Percentiles rank a stretch among this genome's conserved stretches.
Evolutionary conservation across 495 filamentous ascomycete genomes (phyloP).

Genomic region (Staphylotrichum tortipilum): DNA sequence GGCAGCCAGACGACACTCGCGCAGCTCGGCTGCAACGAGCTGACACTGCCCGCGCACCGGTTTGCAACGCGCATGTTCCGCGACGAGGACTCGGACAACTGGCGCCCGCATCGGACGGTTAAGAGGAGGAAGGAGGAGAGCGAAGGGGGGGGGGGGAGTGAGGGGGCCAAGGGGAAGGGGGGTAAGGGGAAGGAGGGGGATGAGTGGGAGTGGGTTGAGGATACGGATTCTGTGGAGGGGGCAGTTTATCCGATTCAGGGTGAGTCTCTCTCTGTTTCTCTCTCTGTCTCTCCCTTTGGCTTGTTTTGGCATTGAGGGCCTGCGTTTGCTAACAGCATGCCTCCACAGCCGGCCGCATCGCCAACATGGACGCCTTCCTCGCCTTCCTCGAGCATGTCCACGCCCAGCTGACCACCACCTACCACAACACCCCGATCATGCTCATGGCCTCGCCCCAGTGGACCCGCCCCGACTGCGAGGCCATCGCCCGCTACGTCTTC

Average conservation of each 20-base stretch:
- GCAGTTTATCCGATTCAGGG: constrained; percentile 76
- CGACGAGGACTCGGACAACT: constrained; percentile 68
- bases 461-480: constrained; percentile 73
- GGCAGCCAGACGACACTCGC: constrained; percentile 90
- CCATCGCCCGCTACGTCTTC: constrained; percentile 83
- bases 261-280: constrained; percentile 9
- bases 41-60: constrained; percentile 73
- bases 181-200: constrained; percentile 17
- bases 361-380: constrained; percentile 83
- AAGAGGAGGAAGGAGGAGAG: constrained; percentile 51
- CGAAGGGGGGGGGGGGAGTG: constrained; percentile 14
- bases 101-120: constrained; percentile 72
- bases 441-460: constrained; percentile 80
- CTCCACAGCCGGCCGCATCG: constrained; percentile 61
- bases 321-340: not conserved
- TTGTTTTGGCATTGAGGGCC: not conserved
- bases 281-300: no score
- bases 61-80: constrained; percentile 91
- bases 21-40: constrained; percentile 86
- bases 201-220: constrained; percentile 66
- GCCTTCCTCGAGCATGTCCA: constrained; percentile 83
- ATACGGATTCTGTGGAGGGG: constrained; percentile 75
- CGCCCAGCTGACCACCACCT: constrained; percentile 74
- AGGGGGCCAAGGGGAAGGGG: not conserved
- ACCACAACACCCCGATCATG: constrained; percentile 84